Evolutionary conservation across 2,329 filamentous ascomycete species (phyloP).

Genomic region (Xylaria sp.): DNA sequence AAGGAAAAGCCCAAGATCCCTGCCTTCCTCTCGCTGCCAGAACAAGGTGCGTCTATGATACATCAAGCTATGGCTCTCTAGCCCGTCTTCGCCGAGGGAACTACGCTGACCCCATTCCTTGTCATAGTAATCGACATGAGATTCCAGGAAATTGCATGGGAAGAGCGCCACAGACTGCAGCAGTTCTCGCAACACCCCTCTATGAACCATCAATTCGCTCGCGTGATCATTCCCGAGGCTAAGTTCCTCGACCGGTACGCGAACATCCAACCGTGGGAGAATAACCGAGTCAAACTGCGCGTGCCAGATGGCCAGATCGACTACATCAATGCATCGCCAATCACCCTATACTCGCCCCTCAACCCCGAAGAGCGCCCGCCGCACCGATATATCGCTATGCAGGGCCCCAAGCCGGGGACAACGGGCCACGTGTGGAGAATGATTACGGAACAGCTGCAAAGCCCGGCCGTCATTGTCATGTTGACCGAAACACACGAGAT

Average conservation of each 20-base stretch:
- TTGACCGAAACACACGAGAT: constrained; percentile 86
- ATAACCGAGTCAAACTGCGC: constrained; percentile 79
- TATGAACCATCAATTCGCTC: constrained; percentile 46
- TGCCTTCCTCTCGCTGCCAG: constrained; percentile 54
- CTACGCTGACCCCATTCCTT: constrained; percentile 11
- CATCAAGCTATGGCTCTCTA: background rate
- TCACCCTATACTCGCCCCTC: constrained; percentile 54
- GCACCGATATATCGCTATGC: constrained; percentile 83
- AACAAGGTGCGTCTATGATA: constrained; percentile 46
- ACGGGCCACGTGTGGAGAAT: constrained; percentile 92
- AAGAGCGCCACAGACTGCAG: constrained; percentile 52
- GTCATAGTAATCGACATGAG: constrained; percentile 51
- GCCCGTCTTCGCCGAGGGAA: background rate
- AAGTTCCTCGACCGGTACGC: constrained; percentile 77
- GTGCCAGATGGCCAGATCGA: constrained; percentile 75
- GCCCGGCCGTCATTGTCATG: constrained; percentile 87
- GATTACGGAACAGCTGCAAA: constrained; percentile 76
- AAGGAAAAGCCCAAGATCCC: constrained; percentile 43
- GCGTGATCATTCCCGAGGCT: constrained; percentile 59
- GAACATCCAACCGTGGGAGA: constrained; percentile 88
- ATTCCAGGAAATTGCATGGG: constrained; percentile 57
- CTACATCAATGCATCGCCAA: constrained; percentile 83
- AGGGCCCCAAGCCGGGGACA: constrained; percentile 80
- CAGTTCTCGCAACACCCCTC: constrained; percentile 44
- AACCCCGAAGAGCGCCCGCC: constrained; percentile 41